Evolutionary conservation across 202 grass and related monocot genomes (phyloP).

Genomic region (Carex arenaria): DNA sequence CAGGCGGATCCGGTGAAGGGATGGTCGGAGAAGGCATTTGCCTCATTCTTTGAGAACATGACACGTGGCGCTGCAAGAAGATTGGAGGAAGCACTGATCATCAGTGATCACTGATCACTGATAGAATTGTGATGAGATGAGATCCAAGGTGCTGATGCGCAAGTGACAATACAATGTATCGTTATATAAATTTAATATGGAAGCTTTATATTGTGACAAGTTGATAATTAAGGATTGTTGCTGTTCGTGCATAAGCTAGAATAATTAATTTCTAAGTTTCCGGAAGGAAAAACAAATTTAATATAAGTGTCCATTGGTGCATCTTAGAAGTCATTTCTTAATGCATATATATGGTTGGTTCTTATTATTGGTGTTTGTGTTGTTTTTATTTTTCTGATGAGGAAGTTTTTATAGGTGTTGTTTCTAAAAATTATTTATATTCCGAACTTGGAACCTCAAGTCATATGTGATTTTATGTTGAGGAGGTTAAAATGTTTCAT

Average conservation of each 20-base stretch:
- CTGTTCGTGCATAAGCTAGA: background rate
- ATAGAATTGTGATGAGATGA: background rate
- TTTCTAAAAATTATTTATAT: too few relatives aligned
- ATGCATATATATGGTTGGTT: background rate
- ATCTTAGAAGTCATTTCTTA: background rate
- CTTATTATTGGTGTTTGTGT: background rate
- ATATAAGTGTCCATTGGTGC: background rate
- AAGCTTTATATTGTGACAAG: background rate
- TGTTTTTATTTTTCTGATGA: too few relatives aligned
- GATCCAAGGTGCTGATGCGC: background rate
- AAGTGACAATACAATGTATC: background rate
- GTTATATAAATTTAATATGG: too few relatives aligned
- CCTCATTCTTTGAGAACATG: conserved; percentile 46
- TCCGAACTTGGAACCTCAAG: too few relatives aligned
- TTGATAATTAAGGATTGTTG: background rate
- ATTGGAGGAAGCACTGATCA: conserved; percentile 40
- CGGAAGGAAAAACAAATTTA: background rate
- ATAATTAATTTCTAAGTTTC: background rate
- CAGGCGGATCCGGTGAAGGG: conserved; percentile 49
- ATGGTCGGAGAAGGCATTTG: conserved; percentile 43
- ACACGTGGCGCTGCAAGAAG: conserved; percentile 41
- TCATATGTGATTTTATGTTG: too few relatives aligned
- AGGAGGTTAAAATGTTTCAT: too few relatives aligned
- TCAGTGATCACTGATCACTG: background rate
- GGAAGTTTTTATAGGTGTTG: too few relatives aligned